These are phyloP conservation scores for Udeniomyces megalosporus DNA, from an alignment of 768 basidiomycete genomes.

Conservation along the genomic window DNA sequence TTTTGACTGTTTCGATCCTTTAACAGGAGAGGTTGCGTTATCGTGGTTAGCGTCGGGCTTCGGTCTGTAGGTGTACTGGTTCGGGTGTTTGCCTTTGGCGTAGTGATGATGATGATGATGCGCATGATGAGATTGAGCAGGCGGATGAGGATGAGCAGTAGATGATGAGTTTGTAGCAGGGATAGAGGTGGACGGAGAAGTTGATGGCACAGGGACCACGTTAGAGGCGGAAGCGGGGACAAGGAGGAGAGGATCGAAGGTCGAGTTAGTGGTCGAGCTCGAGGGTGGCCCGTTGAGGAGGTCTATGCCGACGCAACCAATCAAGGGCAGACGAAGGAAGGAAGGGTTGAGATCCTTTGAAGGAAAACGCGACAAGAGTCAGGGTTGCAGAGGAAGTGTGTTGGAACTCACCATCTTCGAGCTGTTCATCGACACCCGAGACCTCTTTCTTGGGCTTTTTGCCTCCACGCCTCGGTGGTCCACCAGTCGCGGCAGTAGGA, in stretches of 20 bases:
- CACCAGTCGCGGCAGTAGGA: not conserved
- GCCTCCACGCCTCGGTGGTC: not conserved
- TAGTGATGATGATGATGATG: not conserved
- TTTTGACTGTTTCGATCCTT: too few species aligned
- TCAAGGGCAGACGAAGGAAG: too few species aligned
- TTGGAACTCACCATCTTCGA: too few species aligned
- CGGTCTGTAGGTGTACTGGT: conserved; percentile 38
- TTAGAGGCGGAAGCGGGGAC: not conserved
- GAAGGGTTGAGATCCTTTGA: not conserved
- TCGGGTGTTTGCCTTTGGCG: conserved; percentile 32
- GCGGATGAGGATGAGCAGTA: not conserved
- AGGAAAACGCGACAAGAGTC: not conserved
- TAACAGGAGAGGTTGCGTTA: too few species aligned
- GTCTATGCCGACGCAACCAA: too few species aligned
- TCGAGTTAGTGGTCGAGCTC: too few species aligned
- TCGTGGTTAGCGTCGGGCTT: conserved; percentile 19
- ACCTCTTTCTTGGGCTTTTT: conserved; percentile 13
- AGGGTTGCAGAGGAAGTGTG: not conserved
- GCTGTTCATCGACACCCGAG: not conserved
- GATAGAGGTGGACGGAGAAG: too few species aligned
- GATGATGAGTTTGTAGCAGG: too few species aligned
- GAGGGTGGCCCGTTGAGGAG: too few species aligned
- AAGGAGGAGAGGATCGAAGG: not conserved
- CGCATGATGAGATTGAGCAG: not conserved
- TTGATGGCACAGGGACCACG: too few species aligned